Conservation (phyloP, 352 stramenopile species). For the Globisporangium spinosum region DNA sequence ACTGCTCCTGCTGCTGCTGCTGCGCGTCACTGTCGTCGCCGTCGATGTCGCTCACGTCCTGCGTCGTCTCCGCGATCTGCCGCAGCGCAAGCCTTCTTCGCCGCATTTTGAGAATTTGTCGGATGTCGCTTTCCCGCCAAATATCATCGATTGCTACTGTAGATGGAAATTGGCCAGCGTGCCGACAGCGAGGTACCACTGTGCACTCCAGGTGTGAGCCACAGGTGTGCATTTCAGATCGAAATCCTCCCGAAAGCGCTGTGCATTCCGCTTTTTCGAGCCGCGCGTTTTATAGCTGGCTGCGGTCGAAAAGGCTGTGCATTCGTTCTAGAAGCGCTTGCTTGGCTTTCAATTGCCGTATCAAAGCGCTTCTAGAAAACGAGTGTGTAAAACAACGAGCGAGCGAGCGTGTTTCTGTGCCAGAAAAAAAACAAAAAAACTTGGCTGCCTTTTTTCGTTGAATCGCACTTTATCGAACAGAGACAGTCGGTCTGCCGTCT, state of each 20-base stretch:
- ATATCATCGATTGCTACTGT: not conserved
- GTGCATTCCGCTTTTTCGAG: too few relatives aligned
- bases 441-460: not conserved
- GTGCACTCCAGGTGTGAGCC: not conserved
- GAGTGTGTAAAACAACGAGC: not conserved
- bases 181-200: not conserved
- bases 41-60: conserved; percentile 23
- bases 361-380: not conserved
- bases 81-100: conserved; percentile 24
- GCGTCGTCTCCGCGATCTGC: conserved; percentile 22
- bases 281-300: too few relatives aligned
- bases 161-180: not conserved
- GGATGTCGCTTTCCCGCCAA: not conserved
- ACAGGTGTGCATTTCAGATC: not conserved
- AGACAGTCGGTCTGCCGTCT: not conserved
- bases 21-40: conserved; percentile 10
- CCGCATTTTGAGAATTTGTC: conserved; percentile 11
- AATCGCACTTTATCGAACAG: conserved; percentile 2
- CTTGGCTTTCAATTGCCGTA: not conserved
- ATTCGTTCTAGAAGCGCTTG: not conserved
- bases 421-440: not conserved
- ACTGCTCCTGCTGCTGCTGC: conserved; percentile 6
- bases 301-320: not conserved
- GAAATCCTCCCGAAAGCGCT: not conserved
- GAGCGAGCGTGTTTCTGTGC: not conserved